Evolutionary conservation across 2,329 filamentous ascomycete genomes (phyloP), one percentile per base, ranked within the genome.

Genomic region (Lecanicillium sp.): DNA sequence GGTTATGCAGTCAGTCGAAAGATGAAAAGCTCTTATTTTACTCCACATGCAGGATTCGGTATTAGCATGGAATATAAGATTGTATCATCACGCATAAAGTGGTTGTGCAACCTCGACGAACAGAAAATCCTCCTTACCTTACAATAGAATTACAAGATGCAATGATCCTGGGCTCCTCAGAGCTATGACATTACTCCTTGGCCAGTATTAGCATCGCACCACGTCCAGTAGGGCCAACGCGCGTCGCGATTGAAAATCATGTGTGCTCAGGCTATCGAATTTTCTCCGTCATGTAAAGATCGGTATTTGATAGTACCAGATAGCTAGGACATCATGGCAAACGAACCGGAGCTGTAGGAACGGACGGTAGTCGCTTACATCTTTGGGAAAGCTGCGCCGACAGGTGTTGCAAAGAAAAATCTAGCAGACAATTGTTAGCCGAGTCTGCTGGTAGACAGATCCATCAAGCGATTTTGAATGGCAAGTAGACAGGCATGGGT

Each of bases 11-110:
- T 85, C 82, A 85, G 80, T 73, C 73, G 80, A 85, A 85, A 85
- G 81, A 85, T 85, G 81, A 85, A 85, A 85, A 85, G 80, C 73
- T 78, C 73, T 71, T 73, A 71, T 67, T 70, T 75, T 68, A 64
- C 65, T 83, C 77, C 73, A 83, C 75, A 79, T 75, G 55, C 52
- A 51, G 51, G 55, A 55, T 78, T 85, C 80, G 70, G 82, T 65
- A 76, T 84, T 84, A 85, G 80, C 80, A 85, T 83, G 77, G 78
- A 83, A 80, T 78, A 67, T 70, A 69, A 67, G 64, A 64, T 73
- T 67, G 67, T 68, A 56, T 75, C 79, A 85, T 85, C 81, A 84
- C 64, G 45, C 44, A 49, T 54, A 18, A 29, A 12, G 18, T 36
- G 9, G 37, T 38, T 19, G 42, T 40, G 41, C 44, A 35, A 47